A percentile compares a stretch with the other conserved stretches of the same genome.
phyloP scores from a whole-genome alignment of 495 filamentous ascomycete genomes.

The Podospora pseudocomata region DNA sequence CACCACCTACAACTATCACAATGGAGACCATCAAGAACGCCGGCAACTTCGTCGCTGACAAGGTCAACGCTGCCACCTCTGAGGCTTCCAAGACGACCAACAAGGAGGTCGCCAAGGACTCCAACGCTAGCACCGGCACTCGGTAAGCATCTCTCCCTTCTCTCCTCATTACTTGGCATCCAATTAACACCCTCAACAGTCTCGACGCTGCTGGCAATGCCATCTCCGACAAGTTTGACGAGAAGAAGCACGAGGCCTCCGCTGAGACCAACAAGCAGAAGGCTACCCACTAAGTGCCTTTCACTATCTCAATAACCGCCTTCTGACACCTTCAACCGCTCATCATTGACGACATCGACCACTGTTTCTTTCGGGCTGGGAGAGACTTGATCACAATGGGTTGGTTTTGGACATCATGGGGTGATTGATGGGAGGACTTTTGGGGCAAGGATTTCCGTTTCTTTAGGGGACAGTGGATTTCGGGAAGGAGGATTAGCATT shows the following conservation, averaged over 20 bases:
- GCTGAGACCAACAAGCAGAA: conserved; percentile 58
- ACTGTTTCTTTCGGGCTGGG: conserved; percentile 1
- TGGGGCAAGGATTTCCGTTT: conserved; percentile 6
- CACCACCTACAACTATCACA: conserved; percentile 37
- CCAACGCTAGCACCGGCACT: conserved; percentile 45
- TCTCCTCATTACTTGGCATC: not conserved
- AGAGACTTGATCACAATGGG: conserved; percentile 8
- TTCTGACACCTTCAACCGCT: conserved; percentile 12
- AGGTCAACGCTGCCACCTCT: conserved; percentile 47
- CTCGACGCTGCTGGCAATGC: conserved; percentile 54
- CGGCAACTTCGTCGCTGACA: conserved; percentile 59
- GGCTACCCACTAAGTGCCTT: conserved; percentile 49
- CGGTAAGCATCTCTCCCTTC: conserved; percentile 39
- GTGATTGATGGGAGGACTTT: conserved; percentile 5
- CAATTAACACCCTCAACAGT: conserved; percentile 32
- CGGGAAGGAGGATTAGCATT: conserved; percentile 12
- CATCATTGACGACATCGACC: conserved; percentile 10
- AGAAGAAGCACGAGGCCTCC: conserved; percentile 52
- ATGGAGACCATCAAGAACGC: conserved; percentile 60
- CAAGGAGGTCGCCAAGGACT: conserved; percentile 62
- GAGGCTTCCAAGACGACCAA: conserved; percentile 62
- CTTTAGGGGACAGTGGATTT: not conserved
- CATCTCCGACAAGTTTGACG: conserved; percentile 54
- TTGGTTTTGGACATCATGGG: conserved; percentile 11
- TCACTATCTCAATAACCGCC: conserved; percentile 14